Base-by-base conservation (phyloP, 768 basidiomycete species). In the Sporobolomyces phaffii region DNA sequence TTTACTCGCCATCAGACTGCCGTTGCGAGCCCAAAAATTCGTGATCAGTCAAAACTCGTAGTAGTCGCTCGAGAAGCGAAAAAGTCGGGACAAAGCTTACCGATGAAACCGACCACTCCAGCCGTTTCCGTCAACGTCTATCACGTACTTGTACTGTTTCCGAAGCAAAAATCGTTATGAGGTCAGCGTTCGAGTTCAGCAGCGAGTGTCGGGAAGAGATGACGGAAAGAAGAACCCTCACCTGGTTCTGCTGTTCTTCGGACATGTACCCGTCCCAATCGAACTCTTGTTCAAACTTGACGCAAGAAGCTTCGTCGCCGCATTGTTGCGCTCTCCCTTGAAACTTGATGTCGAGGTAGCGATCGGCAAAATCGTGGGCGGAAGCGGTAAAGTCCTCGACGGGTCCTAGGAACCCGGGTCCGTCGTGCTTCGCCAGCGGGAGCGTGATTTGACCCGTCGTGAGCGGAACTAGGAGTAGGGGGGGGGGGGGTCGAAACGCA, bases 81-180 rank as follows among this genome's bases (percentile, higher is more conserved):
- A 2, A 14, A 34, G 9, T 38, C 38, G 38, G 10, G 38, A 9
- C 38, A 45, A 26, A 36, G 31, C 63, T 54, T 15, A 62, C 3
- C 86, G 82, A 82, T 90, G 85, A 77, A 94, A 91, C 20, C 90
- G 82, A 5, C 87, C 93, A 29, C 41, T 43, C 77, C 96, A 97
- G 22, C 89, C 87, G 88, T 91, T 92, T 13, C 93, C 93, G 74
- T 96, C 93, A 62, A 97, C 67, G 77, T 96, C 92, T 61, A 92
- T 78, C 40, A 94, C 81, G 73, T 92, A 90, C 79, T 93, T 93
- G 80, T 91, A 90, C 62, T 85, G 80, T 22, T 36, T 1, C 22
- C n/a, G n/a, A n/a, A n/a, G n/a, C n/a, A n/a, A n/a, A n/a, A n/a
- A n/a, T n/a, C n/a, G n/a, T n/a, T n/a, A n/a, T n/a, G n/a, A n/a